Conservation (phyloP, 2,329 filamentous ascomycete species). For the Mycogone perniciosa region DNA sequence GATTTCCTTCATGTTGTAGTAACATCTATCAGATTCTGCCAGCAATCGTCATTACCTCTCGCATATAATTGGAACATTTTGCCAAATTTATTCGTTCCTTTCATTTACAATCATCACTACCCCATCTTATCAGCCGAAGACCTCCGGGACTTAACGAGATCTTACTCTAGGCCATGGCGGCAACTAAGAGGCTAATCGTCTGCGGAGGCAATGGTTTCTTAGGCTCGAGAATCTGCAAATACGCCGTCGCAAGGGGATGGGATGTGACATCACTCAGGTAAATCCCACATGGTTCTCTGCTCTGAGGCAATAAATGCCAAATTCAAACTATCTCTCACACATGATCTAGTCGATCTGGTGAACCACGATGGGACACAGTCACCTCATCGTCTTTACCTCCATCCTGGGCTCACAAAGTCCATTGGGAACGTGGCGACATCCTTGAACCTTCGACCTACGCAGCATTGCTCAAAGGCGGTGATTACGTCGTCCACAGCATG, state of each 20-base stretch:
- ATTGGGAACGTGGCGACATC: constrained; percentile 85
- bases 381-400: constrained; percentile 66
- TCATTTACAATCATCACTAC: background rate
- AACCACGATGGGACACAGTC: constrained; percentile 76
- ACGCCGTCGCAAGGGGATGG: constrained; percentile 80
- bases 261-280: constrained; percentile 89
- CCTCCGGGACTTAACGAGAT: too few relatives aligned
- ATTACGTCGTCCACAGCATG: constrained; percentile 90
- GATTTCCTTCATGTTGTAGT: background rate
- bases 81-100: background rate
- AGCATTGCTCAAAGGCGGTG: constrained; percentile 65
- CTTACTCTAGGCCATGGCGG: constrained; percentile 38
- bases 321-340: constrained; percentile 9
- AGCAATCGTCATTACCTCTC: background rate
- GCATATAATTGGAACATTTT: too few relatives aligned
- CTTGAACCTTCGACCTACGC: constrained; percentile 76
- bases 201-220: constrained; percentile 93
- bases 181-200: constrained; percentile 75
- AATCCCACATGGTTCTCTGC: background rate
- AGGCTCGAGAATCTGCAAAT: constrained; percentile 83
- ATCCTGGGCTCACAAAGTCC: constrained; percentile 73
- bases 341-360: constrained; percentile 70
- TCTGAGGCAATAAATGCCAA: background rate
- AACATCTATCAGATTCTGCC: background rate
- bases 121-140: background rate